Percentiles rank a stretch among this genome's conserved stretches.
Conservation (phyloP, 805 yeast species). For the Pichia gijzeniarum region DNA sequence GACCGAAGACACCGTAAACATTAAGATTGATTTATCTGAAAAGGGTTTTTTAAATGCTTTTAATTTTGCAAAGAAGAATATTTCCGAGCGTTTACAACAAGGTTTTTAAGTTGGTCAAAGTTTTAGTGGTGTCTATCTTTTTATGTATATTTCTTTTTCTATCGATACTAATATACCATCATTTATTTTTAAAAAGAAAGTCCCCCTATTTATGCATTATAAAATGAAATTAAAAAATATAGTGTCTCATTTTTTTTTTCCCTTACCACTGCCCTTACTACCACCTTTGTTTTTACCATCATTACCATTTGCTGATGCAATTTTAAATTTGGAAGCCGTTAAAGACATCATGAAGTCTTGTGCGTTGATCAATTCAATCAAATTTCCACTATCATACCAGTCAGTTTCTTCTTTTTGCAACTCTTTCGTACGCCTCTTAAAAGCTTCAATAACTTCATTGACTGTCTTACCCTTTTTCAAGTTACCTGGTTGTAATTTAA, state of each 20-base stretch:
- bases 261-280: conserved; percentile 17
- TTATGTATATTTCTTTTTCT: not conserved
- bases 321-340: conserved; percentile 66
- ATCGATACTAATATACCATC: not conserved
- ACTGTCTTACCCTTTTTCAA: conserved; percentile 86
- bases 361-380: conserved; percentile 50
- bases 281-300: conserved; percentile 15
- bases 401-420: conserved; percentile 36
- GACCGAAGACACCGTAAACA: conserved; percentile 51
- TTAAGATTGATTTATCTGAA: conserved; percentile 62
- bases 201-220: not conserved
- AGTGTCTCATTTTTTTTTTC: conserved; percentile 1
- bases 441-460: conserved; percentile 56
- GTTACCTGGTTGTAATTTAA: conserved; percentile 72
- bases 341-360: conserved; percentile 61
- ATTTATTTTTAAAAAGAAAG: not conserved
- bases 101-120: conserved; percentile 24
- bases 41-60: conserved; percentile 78
- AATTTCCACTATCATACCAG: conserved; percentile 65
- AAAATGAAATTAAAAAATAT: not conserved
- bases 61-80: conserved; percentile 77
- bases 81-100: conserved; percentile 35
- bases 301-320: conserved; percentile 41
- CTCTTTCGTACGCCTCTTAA: conserved; percentile 33
- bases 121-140: not conserved